phyloP scores from a whole-genome alignment of 2,329 filamentous ascomycete species.

The Diplocarpon mali region DNA sequence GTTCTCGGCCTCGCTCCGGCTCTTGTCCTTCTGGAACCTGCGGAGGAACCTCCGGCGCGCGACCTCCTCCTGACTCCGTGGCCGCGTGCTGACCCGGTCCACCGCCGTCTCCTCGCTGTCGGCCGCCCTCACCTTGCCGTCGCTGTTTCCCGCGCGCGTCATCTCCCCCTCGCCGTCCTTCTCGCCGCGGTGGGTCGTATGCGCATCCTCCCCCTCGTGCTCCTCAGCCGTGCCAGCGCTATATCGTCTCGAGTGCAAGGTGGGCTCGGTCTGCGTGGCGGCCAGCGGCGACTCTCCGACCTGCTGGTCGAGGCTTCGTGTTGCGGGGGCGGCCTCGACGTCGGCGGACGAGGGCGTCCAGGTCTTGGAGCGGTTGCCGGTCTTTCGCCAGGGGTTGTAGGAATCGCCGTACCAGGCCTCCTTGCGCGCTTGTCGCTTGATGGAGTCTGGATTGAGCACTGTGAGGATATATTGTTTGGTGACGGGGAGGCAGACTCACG shows the following conservation, averaged over 20 bases:
- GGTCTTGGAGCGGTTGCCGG: constrained; percentile 15
- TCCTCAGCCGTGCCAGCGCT: not conserved
- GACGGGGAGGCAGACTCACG: constrained; percentile 7
- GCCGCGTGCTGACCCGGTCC: constrained; percentile 5
- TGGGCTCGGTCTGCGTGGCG: constrained; percentile 17
- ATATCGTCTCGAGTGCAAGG: constrained; percentile 3
- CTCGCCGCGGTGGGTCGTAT: constrained; percentile 4
- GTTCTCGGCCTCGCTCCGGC: not conserved
- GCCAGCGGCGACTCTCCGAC: constrained; percentile 8
- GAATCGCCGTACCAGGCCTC: constrained; percentile 26
- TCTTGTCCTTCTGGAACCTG: constrained; percentile 12
- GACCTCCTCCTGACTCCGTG: constrained; percentile 14
- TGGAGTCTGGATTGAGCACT: constrained; percentile 17
- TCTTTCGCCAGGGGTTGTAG: constrained; percentile 24
- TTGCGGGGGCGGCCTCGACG: constrained; percentile 7
- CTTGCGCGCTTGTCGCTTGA: constrained; percentile 23
- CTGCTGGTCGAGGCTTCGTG: not conserved
- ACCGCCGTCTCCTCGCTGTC: constrained; percentile 12
- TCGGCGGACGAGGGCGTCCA: constrained; percentile 8
- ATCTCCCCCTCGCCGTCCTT: constrained; percentile 14
- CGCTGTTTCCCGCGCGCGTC: constrained; percentile 1
- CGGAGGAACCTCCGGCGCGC: constrained; percentile 15
- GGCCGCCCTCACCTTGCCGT: constrained; percentile 10
- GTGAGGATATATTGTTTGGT: constrained; percentile 11
- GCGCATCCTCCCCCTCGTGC: too few species aligned